Conservation (phyloP, 805 yeast species). For the Maudiozyma turicensis region DNA sequence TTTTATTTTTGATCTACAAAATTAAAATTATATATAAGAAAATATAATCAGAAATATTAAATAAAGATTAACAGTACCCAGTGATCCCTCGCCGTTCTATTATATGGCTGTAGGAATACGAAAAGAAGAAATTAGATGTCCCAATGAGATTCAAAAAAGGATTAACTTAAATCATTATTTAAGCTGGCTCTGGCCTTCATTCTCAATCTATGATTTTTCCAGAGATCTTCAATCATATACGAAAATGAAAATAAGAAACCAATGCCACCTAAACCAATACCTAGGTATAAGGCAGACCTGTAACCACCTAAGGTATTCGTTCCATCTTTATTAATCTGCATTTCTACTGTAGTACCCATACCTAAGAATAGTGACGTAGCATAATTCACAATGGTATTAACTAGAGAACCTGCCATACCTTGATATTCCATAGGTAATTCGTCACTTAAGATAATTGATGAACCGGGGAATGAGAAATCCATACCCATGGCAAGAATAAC, state of each 20-base stretch:
- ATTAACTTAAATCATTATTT: not conserved
- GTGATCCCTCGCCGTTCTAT: not conserved
- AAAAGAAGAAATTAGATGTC: not conserved
- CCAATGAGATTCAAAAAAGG: not conserved
- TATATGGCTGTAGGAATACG: not conserved
- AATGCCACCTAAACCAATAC: constrained; percentile 43
- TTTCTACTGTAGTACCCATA: constrained; percentile 58
- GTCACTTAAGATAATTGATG: constrained; percentile 53
- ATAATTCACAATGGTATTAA: constrained; percentile 61
- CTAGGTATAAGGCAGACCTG: constrained; percentile 49
- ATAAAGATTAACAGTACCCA: not conserved
- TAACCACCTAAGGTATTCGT: constrained; percentile 34
- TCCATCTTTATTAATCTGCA: constrained; percentile 25
- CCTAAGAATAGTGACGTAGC: constrained; percentile 62
- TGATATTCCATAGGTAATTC: constrained; percentile 53
- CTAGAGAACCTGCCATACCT: constrained; percentile 70
- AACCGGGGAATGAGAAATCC: constrained; percentile 73
- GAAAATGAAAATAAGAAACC: constrained; percentile 13
- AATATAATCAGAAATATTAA: not conserved
- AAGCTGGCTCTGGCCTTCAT: not conserved
- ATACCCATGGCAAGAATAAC: constrained; percentile 60
- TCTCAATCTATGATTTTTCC: constrained; percentile 3
- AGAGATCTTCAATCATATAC: constrained; percentile 10
- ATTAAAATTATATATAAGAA: not conserved
- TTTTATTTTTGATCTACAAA: not conserved